Evolutionary conservation across 345 rosid species (phyloP).

Genomic region (Gossypium australe): DNA sequence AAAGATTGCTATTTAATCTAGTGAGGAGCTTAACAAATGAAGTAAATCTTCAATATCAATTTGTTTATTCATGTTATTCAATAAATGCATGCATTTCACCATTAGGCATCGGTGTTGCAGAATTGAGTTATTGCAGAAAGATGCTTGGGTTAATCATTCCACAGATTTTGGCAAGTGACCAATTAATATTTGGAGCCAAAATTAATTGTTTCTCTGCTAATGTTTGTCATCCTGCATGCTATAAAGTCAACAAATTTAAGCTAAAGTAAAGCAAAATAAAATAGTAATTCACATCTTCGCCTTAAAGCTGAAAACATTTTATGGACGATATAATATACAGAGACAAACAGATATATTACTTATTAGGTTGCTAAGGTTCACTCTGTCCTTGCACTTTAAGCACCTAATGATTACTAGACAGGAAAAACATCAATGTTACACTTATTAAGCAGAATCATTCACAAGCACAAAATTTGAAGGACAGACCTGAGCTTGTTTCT

Average conservation of each 20-base stretch:
- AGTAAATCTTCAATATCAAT: background rate
- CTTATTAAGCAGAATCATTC: background rate
- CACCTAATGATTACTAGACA: background rate
- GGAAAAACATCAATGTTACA: background rate
- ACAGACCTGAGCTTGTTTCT: conserved; percentile 93
- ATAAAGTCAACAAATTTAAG: background rate
- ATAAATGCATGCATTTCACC: background rate
- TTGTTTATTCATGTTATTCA: background rate
- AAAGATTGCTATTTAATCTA: background rate
- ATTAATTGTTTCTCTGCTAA: background rate
- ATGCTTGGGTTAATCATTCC: background rate
- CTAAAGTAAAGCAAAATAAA: background rate
- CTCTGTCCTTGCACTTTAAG: background rate
- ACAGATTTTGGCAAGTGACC: background rate
- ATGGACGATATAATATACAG: background rate
- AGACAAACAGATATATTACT: background rate
- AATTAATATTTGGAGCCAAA: background rate
- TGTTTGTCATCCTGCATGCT: background rate
- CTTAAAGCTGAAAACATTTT: background rate
- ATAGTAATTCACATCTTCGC: background rate
- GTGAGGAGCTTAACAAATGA: background rate
- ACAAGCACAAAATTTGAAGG: conserved; percentile 3
- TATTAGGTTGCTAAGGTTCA: background rate
- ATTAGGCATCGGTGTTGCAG: background rate
- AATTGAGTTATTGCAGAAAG: conserved; percentile 3